These are phyloP conservation scores for Saccharum officinarum DNA, from an alignment of 176 grass and related monocot species.

Conservation along the genomic window DNA sequence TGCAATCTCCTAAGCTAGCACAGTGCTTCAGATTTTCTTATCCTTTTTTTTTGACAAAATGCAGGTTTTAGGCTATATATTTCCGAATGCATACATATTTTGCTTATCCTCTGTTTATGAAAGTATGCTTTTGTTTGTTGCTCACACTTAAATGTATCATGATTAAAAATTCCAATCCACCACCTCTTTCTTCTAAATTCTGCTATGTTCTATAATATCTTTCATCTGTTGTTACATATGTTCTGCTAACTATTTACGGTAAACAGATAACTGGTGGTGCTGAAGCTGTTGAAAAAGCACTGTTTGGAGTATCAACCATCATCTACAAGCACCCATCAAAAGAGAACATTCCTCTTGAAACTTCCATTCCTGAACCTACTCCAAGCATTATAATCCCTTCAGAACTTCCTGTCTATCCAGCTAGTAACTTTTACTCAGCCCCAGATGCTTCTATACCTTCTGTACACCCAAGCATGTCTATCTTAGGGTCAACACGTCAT, in stretches of 20 bases:
- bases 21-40: conserved; percentile 10
- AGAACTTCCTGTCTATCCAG: conserved; percentile 75
- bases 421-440: conserved; percentile 56
- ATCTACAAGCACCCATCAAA: conserved; percentile 85
- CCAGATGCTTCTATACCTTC: conserved; percentile 56
- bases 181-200: conserved; percentile 20
- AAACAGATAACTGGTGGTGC: conserved; percentile 79
- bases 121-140: neutral
- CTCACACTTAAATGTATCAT: conserved; percentile 5
- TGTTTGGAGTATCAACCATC: conserved; percentile 79
- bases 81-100: neutral
- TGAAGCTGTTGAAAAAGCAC: conserved; percentile 75
- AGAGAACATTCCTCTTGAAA: conserved; percentile 84
- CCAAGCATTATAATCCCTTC: conserved; percentile 85
- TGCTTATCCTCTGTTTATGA: conserved; percentile 15
- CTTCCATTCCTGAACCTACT: conserved; percentile 63
- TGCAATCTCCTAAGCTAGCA: neutral
- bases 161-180: neutral
- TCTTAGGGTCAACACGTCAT: conserved; percentile 56
- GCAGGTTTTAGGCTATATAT: neutral
- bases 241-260: conserved; percentile 25
- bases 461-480: conserved; percentile 48
- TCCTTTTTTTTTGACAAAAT: neutral
- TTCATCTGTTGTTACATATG: neutral
- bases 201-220: conserved; percentile 9